Conservation (phyloP, 768 basidiomycete genomes). For the Agrocybe praecox region DNA sequence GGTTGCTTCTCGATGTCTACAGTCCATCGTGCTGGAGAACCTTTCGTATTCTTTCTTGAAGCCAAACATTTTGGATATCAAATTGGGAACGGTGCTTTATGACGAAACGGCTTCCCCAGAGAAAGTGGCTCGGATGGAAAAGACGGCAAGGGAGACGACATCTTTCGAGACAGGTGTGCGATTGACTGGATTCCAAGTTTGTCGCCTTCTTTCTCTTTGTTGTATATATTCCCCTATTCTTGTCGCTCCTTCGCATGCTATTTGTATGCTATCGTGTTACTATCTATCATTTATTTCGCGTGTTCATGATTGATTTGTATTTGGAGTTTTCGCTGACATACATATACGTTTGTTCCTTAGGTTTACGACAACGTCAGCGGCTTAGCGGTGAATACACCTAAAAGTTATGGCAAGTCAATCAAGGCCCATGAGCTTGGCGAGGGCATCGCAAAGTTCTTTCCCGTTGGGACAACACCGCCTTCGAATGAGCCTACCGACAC, state of each 20-base stretch:
- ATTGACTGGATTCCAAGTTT: slow-evolving; percentile 89
- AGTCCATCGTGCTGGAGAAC: slow-evolving; percentile 88
- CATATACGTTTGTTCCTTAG: slow-evolving; percentile 34
- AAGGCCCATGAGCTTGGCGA: slow-evolving; percentile 66
- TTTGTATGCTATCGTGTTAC: neutral
- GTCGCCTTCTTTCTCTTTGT: neutral
- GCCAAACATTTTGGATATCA: slow-evolving; percentile 90
- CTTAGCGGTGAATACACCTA: slow-evolving; percentile 65
- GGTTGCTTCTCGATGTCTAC: slow-evolving; percentile 26
- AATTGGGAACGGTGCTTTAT: slow-evolving; percentile 90
- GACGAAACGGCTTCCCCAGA: slow-evolving; percentile 67
- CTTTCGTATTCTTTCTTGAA: slow-evolving; percentile 69
- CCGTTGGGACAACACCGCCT: slow-evolving; percentile 33
- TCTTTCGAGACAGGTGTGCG: slow-evolving; percentile 71
- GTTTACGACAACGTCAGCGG: slow-evolving; percentile 68
- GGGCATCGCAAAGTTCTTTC: slow-evolving; percentile 84
- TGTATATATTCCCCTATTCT: slow-evolving; percentile 3
- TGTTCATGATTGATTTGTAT: no score
- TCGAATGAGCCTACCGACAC: neutral
- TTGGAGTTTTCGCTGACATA: no score
- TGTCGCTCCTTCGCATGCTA: neutral
- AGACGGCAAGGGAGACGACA: slow-evolving; percentile 71
- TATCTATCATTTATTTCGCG: no score
- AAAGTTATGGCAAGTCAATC: slow-evolving; percentile 79
- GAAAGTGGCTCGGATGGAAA: slow-evolving; percentile 80